Evolutionary conservation across 495 filamentous ascomycete species (phyloP).

Genomic region (Hyaloscypha finlandica): DNA sequence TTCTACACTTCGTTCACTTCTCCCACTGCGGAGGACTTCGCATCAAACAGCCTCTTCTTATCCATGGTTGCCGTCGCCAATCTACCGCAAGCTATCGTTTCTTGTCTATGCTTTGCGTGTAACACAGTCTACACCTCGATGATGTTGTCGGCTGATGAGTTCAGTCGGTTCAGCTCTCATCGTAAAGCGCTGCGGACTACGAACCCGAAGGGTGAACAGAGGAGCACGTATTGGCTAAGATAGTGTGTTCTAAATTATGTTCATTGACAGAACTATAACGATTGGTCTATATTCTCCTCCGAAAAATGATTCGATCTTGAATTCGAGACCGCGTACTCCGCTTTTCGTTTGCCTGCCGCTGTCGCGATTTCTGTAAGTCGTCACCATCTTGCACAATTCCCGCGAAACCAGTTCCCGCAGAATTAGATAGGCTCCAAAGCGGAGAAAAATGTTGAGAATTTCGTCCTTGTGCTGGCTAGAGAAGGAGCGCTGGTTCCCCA

Average conservation of each 20-base stretch:
- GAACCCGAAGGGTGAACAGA: slow-evolving; percentile 39
- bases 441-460: no score
- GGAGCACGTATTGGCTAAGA: slow-evolving; percentile 39
- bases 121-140: slow-evolving; percentile 42
- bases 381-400: no score
- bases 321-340: no score
- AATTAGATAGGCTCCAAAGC: no score
- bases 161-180: slow-evolving; percentile 21
- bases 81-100: slow-evolving; percentile 43
- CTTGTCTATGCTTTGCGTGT: slow-evolving; percentile 38
- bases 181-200: slow-evolving; percentile 49
- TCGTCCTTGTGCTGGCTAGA: no score
- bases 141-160: slow-evolving; percentile 36
- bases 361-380: no score
- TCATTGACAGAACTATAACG: not conserved
- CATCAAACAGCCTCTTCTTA: slow-evolving; percentile 3
- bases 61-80: slow-evolving; percentile 38
- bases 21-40: not conserved
- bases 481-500: no score
- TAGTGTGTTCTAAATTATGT: not conserved
- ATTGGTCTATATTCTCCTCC: no score
- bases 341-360: no score
- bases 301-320: no score
- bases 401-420: no score
- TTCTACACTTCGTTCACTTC: not conserved